Conservation (phyloP, 202 grass and related monocot genomes). For the Hordeum pubiflorum region DNA sequence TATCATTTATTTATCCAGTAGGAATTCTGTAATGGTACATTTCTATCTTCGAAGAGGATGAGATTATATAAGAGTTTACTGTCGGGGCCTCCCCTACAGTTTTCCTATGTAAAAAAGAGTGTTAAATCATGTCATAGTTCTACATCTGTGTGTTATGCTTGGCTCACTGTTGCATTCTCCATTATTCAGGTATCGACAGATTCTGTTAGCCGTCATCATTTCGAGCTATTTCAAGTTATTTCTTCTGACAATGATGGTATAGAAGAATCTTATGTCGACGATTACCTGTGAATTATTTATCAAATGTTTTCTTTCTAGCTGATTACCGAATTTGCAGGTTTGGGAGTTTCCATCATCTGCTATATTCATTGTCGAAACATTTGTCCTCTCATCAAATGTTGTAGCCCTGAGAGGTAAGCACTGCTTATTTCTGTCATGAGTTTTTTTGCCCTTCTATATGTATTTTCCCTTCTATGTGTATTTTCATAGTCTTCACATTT, state of each 20-base stretch:
- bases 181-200: constrained; percentile 56
- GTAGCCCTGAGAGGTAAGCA: constrained; percentile 72
- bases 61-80: neutral
- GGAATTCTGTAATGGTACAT: neutral
- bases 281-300: constrained; percentile 6
- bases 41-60: constrained; percentile 6
- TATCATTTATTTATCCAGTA: constrained; percentile 3
- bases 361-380: constrained; percentile 68
- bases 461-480: constrained; percentile 2
- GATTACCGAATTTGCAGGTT: constrained; percentile 46
- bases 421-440: neutral
- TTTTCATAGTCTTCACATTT: neutral
- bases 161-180: neutral
- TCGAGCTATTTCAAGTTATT: constrained; percentile 93
- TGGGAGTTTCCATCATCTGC: constrained; percentile 88
- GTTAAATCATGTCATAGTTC: neutral
- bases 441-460: constrained; percentile 16
- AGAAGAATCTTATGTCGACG: neutral
- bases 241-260: constrained; percentile 86
- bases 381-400: constrained; percentile 85
- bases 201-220: constrained; percentile 66
- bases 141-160: constrained; percentile 9
- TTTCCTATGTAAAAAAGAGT: neutral
- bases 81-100: neutral
- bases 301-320: constrained; percentile 10